Conservation (phyloP, 2,329 filamentous ascomycete genomes). For the Colletotrichum abscissum region DNA sequence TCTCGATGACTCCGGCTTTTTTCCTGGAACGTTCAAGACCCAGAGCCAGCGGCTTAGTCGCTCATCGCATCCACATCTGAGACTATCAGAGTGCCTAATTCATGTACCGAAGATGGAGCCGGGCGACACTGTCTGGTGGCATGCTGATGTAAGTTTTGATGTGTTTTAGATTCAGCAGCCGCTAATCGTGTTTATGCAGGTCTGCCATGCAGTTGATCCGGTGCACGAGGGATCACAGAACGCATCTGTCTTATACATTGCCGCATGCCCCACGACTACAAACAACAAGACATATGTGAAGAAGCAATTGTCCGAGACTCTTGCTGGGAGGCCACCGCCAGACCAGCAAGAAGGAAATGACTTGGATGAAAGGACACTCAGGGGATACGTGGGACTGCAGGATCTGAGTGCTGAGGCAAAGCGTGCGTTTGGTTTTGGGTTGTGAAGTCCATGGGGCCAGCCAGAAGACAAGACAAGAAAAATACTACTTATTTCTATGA, state of each 20-base stretch:
- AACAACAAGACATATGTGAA: constrained; percentile 40
- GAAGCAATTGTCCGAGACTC: constrained; percentile 41
- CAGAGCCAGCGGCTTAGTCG: constrained; percentile 50
- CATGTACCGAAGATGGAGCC: constrained; percentile 50
- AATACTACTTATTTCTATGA: neutral
- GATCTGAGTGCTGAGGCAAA: constrained; percentile 3
- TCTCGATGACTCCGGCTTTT: constrained; percentile 46
- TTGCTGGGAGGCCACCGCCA: constrained; percentile 54
- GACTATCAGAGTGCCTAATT: constrained; percentile 49
- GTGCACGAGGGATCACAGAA: constrained; percentile 47
- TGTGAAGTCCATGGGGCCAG: neutral
- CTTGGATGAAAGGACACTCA: constrained; percentile 25
- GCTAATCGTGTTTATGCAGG: constrained; percentile 34
- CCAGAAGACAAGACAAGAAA: neutral
- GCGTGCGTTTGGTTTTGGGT: constrained; percentile 19
- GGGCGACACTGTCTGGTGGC: constrained; percentile 55
- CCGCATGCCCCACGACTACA: constrained; percentile 48
- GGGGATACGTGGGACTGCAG: constrained; percentile 19
- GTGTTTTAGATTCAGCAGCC: neutral
- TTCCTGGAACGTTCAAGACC: constrained; percentile 49
- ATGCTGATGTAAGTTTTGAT: constrained; percentile 48
- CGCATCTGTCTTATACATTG: constrained; percentile 49
- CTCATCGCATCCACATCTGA: constrained; percentile 50
- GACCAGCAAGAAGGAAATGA: constrained; percentile 52
- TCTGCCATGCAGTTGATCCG: constrained; percentile 52